Conservation (phyloP, 106 monocot species). For the Platanthera zijinensis region DNA sequence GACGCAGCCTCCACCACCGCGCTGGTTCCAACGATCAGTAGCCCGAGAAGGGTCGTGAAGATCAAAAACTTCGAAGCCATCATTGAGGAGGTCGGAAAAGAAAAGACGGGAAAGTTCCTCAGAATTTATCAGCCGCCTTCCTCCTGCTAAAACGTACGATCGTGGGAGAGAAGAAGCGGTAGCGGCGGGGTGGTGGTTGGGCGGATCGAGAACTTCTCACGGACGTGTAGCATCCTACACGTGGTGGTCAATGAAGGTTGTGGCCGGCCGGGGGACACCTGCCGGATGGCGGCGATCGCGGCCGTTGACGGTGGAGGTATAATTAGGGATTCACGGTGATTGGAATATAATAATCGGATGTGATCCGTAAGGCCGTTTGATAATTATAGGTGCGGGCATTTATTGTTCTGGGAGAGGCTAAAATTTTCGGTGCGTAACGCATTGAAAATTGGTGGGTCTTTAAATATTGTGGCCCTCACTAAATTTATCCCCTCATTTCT, state of each 20-base stretch:
- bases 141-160: no score
- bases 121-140: no score
- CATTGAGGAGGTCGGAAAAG: slow-evolving; percentile 9
- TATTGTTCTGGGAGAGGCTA: no score
- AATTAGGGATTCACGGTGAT: no score
- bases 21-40: slow-evolving; percentile 13
- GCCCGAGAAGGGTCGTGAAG: slow-evolving; percentile 12
- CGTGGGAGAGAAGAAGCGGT: background rate
- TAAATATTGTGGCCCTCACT: no score
- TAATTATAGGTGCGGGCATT: no score
- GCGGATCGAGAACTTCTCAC: background rate
- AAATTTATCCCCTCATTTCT: no score
- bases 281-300: background rate
- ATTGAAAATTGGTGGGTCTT: no score
- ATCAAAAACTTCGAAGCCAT: slow-evolving; percentile 18
- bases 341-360: no score
- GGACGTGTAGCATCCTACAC: background rate
- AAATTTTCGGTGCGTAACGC: no score
- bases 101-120: no score
- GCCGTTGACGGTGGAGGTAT: background rate
- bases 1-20: slow-evolving; percentile 18
- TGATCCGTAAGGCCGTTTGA: no score
- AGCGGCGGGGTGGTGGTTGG: background rate
- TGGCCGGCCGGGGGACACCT: background rate
- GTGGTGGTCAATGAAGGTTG: background rate